These are phyloP conservation scores for Aspergillus persii DNA, from an alignment of 2,329 filamentous ascomycete species.

Conservation along the genomic window DNA sequence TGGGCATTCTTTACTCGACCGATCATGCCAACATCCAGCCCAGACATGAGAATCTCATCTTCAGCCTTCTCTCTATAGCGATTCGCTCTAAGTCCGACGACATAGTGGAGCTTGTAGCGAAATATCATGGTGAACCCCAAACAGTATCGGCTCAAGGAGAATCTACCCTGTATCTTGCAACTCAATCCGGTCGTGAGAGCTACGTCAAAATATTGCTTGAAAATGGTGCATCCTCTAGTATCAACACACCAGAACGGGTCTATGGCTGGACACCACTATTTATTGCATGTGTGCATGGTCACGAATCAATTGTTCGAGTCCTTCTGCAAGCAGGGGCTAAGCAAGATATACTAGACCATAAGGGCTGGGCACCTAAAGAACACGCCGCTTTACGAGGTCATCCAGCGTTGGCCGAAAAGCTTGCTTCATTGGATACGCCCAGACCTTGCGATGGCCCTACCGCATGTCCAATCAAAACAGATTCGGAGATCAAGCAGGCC, in stretches of 20 bases:
- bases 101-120: constrained; percentile 1
- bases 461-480: neutral
- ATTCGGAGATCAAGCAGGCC: no score
- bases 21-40: neutral
- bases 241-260: constrained; percentile 21
- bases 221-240: neutral
- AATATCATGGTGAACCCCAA: neutral
- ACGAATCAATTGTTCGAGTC: constrained; percentile 21
- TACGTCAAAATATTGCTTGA: constrained; percentile 5
- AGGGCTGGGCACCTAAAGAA: constrained; percentile 37
- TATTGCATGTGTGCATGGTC: constrained; percentile 28
- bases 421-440: constrained; percentile 9
- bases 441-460: neutral
- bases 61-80: constrained; percentile 4
- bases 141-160: neutral
- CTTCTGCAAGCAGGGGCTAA: constrained; percentile 29
- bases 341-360: constrained; percentile 20
- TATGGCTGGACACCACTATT: constrained; percentile 36
- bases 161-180: neutral
- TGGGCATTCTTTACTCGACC: neutral
- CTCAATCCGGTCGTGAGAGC: constrained; percentile 4
- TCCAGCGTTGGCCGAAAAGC: constrained; percentile 22
- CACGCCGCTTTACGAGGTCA: constrained; percentile 36
- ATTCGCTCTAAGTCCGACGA: constrained; percentile 6
- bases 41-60: neutral